Evolutionary conservation across 768 basidiomycete genomes (phyloP).

Genomic region (Tylopilus vinaceipallidus): DNA sequence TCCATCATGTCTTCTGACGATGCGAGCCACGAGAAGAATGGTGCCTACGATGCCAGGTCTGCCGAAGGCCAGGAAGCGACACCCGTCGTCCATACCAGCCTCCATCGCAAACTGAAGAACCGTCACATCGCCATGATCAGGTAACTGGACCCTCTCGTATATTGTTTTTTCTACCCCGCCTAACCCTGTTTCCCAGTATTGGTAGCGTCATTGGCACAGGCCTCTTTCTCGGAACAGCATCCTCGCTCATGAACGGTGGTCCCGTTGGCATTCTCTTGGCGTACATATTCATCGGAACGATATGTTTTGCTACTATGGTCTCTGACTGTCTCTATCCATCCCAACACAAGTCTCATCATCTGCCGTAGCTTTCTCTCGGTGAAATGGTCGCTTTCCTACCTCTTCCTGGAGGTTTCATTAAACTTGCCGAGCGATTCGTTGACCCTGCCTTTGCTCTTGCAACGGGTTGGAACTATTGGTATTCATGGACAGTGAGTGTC

Average conservation of each 20-base stretch:
- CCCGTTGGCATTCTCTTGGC: slow-evolving; percentile 47
- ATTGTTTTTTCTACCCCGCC: no score
- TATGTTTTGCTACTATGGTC: slow-evolving; percentile 41
- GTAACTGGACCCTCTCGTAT: slow-evolving; percentile 1
- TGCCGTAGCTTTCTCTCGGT: slow-evolving; percentile 33
- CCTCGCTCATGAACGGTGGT: slow-evolving; percentile 40
- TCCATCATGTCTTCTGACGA: slow-evolving; percentile 12
- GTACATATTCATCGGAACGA: slow-evolving; percentile 37
- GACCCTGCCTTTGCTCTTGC: slow-evolving; percentile 46
- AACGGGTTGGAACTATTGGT: slow-evolving; percentile 43
- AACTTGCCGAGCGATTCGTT: slow-evolving; percentile 47
- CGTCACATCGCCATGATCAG: slow-evolving; percentile 39
- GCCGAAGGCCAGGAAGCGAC: slow-evolving; percentile 8
- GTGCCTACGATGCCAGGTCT: not conserved
- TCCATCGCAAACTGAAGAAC: slow-evolving; percentile 32
- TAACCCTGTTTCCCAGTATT: slow-evolving; percentile 16
- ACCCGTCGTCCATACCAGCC: slow-evolving; percentile 3
- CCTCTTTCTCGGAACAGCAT: slow-evolving; percentile 35
- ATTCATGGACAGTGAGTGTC: slow-evolving; percentile 32
- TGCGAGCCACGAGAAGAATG: not conserved
- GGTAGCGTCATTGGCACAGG: slow-evolving; percentile 44
- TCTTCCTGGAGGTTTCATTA: slow-evolving; percentile 45
- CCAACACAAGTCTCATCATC: not conserved
- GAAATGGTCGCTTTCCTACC: slow-evolving; percentile 49
- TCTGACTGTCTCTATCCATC: not conserved